Base-by-base conservation (phyloP, 2,329 filamentous ascomycete genomes). In the Aspergillus fumigatiaffinis region DNA sequence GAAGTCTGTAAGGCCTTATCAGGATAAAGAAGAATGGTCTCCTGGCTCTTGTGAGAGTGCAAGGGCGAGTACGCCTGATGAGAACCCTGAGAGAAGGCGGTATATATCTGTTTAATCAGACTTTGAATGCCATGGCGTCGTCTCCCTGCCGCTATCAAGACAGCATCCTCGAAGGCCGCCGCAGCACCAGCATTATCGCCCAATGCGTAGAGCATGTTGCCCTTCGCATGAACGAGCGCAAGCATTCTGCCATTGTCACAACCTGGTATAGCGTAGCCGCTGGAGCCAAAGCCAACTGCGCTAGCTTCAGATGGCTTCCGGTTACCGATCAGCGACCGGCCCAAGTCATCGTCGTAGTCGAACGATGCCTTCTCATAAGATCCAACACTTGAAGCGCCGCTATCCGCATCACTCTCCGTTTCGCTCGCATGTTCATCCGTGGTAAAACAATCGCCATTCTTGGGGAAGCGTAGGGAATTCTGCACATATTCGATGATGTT, bases 181-280 rank as follows among this genome's bases (percentile, higher is more conserved):
- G 93, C 92, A 46, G 94, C 94, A 44, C 82, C 85, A 42, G 82
- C 80, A 62, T 94, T 89, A 63, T 97, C 88, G 49, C 93, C 93
- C 29, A 95, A 78, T 26, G 90, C 87, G 74, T 99, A 99, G 1
- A 97, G 81, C 88, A 97, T 95, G 61, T 97, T 97, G n/a, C 93
- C 94, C 74, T 97, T 99, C 21, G 93, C 92, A 75, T 99, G 94
- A 44, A 97, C 87, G 17, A 99, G 82, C n/a, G 92, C 90, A 48
- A 99, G 82, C 68, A 99, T 91, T 58, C 94, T 86, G 8, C 93
- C 94, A 70, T 97, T 97, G 64, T 99, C 94, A 47, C 84, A 86
- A 1, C 88, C 92, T 4, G 92, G 84, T 47, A 99, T 87, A 14
- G 86, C 84, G 72, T 96, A 97, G 17, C 92, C 92, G 72, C 90